Evolutionary conservation across 2,329 filamentous ascomycete genomes (phyloP).

Genomic region (Akanthomyces lecanii): DNA sequence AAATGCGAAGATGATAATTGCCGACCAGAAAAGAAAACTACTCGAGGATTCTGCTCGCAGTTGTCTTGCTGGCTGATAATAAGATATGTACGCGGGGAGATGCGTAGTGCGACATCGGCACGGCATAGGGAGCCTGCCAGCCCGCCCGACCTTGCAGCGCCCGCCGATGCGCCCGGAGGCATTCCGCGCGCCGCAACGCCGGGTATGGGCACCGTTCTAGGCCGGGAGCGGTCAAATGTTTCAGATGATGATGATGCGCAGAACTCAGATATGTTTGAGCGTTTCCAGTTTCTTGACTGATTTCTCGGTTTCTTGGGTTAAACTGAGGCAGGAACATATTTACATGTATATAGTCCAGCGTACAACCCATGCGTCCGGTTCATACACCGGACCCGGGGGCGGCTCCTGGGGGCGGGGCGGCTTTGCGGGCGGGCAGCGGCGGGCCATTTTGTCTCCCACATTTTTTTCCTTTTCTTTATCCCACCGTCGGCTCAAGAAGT

Average conservation of each 20-base stretch:
- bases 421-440: slow-evolving; percentile 13
- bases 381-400: slow-evolving; percentile 7
- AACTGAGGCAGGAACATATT: too few species aligned
- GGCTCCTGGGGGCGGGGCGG: slow-evolving; percentile 7
- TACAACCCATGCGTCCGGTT: background rate
- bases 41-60: too few species aligned
- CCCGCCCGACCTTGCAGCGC: too few species aligned
- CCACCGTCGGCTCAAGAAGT: slow-evolving; percentile 2
- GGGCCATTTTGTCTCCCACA: background rate
- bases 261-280: too few species aligned
- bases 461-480: background rate
- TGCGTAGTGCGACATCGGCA: slow-evolving; percentile 1
- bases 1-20: too few species aligned
- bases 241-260: too few species aligned
- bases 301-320: too few species aligned
- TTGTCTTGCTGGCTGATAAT: too few species aligned
- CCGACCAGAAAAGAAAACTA: too few species aligned
- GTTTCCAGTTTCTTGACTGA: too few species aligned
- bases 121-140: background rate
- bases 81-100: background rate
- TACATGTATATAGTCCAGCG: too few species aligned
- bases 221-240: too few species aligned
- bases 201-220: background rate
- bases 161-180: background rate
- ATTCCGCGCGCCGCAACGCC: background rate